Base-by-base conservation (phyloP, 1,284 basidiomycete genomes). In the Mycosarcoma mackinlayi region DNA sequence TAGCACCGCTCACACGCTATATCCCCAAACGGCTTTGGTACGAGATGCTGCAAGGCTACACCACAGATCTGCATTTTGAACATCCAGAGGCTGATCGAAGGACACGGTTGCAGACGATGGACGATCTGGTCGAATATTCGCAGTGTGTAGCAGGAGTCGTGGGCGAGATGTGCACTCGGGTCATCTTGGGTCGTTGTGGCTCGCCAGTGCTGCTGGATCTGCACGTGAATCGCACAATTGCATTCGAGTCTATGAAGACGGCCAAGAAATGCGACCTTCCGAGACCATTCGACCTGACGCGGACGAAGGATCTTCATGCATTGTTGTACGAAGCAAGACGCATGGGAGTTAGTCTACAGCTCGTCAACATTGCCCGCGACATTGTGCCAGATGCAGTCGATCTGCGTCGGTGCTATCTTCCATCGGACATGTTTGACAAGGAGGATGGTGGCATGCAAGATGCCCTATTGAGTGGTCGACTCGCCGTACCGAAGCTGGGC, bases 301-400 rank as follows among this genome's bases (percentile, higher is more conserved):
- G 25, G 19, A 13, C 49, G 4, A 21, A 38, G 11, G 54, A 62
- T 23, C 24, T 69, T 23, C 60, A 69, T 19, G 23, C 35, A 3
- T 31, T 79, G 18, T 54, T 79, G 9, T 62, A 66, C 54, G 55
- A 79, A 19, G 77, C 77, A 6, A 35, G 77, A 19, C 50, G 71
- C 5, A 79, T 79, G 76, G 77, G 77, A n/a, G 77, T 79, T 24
- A 64, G 73, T 41, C 57, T 79, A 19, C 77, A 79, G 55, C 61
- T 79, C 13, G 68, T 79, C 71, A 79, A 79, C 45, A 76, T 79
- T 35, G 75, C 77, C 3, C 61, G 77, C 30, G 77, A 79, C 33
- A 64, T 78, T 7, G 61, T 78, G 6, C 62, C 70, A 7, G 77
- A 79, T 30, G 51, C 75, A 25, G 38, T 64, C 28, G 63, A 67